Evolutionary conservation across 2,329 filamentous ascomycete genomes (phyloP), one percentile per base, ranked within the genome.

Genomic region (Pseudogymnoascus sp.): DNA sequence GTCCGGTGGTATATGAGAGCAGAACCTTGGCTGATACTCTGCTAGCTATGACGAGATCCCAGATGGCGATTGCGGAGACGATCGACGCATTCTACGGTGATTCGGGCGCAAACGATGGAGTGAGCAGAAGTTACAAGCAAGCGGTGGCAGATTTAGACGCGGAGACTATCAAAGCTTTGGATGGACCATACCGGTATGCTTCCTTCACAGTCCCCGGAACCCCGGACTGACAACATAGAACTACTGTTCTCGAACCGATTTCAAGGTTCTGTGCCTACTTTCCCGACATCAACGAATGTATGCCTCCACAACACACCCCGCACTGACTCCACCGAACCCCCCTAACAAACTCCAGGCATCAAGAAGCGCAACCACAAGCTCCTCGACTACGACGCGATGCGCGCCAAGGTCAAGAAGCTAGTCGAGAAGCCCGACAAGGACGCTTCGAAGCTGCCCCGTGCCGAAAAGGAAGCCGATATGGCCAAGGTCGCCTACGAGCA

Each of bases 61-160:
- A 99, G 77, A 97, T 99, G 93, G 88, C 93, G 72, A 97, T 99
- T 74, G 94, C 94, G 66, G 94, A 99, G 76, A 99, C 94, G 18
- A 99, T 99, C 75, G 94, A 99, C 77, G 94, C 94, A 39, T 99
- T 99, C 76, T 99, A 99, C 77, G 94, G 94, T 61, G 94, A 99
- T 73, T 88, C 92, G 1, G 95, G 95, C 59, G 91, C 94, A 58
- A 90, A 87, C 70, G 95, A 99, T 73, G 94, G 94, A 61, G 94
- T 99, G 62, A 95, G 90, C 75, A 84, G 93, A 73, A 96, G 90
- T 73, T 99, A 99, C 79, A 99, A 97, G 77, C 92, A 97, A 74
- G 94, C 94, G 7, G 95, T 99, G 18, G 94, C 97, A 73, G 94
- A 99, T 73, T 82, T 99, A 57, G 95, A 99, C 74, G 89, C 94